Evolutionary conservation across 2,329 filamentous ascomycete species (phyloP), one percentile per base, ranked within the genome.

Genomic region (Colletotrichum spinosum): DNA sequence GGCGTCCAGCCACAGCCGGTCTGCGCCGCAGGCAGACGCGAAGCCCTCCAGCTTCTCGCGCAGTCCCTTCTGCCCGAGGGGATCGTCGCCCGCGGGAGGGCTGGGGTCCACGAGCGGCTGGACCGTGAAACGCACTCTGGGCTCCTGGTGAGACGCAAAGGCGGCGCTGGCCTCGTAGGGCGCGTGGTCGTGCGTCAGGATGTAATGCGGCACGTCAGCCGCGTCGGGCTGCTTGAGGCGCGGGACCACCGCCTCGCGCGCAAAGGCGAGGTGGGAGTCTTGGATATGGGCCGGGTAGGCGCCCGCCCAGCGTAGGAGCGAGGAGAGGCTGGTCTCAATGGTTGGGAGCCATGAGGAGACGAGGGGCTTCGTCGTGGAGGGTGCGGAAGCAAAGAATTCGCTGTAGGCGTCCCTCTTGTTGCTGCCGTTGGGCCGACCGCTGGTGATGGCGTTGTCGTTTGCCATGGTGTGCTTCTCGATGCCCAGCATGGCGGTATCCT

Each of bases 101-200:
- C 9, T 45, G 6, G 8, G 2, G 33, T 60, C 25, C 9, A 55
- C 39, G 6, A 65, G 39, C 11, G 56, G 61, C 45, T 65, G 61
- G 34, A 60, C 50, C 5, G 61, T 55, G 33, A 65, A 60, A 4
- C 56, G 51, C 17, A 60, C 61, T 12, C 55, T 65, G 8, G 56
- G 37, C 6, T 15, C 15, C 45, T 41, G 39, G 17, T 41, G 56
- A 45, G 44, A 41, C 6, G 50, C 33, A 45, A 65, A 65, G 15
- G 56, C 61, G n/a, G 60, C 9, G 50, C 56, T 65, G 51, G 44
- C 50, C 51, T 55, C 51, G 51, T 50, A 65, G 10, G 50, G 56
- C 38, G 38, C 44, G 34, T 65, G 34, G 12, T 55, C 50, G 34
- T 65, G 56, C 6, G 61, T 64, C 6, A 44, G 10, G 13, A 60